These are phyloP conservation scores for Iris macrosiphon DNA, from an alignment of 106 monocot genomes.

Conservation along the genomic window DNA sequence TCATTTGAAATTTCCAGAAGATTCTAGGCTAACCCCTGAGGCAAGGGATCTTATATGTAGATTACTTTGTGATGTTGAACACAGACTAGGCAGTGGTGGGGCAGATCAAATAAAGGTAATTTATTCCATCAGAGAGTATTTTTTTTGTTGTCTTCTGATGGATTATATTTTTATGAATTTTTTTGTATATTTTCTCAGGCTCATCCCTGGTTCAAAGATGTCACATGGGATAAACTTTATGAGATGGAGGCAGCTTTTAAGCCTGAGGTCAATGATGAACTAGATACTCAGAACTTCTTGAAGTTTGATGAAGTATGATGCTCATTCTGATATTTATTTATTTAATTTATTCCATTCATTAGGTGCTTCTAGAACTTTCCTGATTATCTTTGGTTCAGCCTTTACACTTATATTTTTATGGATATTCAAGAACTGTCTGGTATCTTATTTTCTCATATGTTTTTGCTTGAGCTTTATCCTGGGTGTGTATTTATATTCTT, in stretches of 20 bases:
- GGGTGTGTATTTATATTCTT: no score
- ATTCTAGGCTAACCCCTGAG: constrained; percentile 52
- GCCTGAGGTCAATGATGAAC: constrained; percentile 82
- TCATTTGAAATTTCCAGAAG: constrained; percentile 88
- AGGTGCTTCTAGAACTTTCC: constrained; percentile 49
- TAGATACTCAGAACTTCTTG: constrained; percentile 92
- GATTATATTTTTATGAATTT: constrained; percentile 5
- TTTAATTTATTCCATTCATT: not conserved
- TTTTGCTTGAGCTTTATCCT: no score
- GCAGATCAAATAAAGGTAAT: constrained; percentile 87
- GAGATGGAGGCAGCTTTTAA: constrained; percentile 95
- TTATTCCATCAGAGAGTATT: not conserved
- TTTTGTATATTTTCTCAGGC: constrained; percentile 45
- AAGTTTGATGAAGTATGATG: constrained; percentile 91
- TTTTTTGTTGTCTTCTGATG: not conserved
- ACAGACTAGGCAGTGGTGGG: constrained; percentile 76
- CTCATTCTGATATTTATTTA: not conserved
- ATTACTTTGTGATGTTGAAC: constrained; percentile 93
- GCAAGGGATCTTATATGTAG: constrained; percentile 92
- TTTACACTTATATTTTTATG: no score
- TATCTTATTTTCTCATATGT: not conserved
- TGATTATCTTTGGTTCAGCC: no score
- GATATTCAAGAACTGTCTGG: not conserved
- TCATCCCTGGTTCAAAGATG: constrained; percentile 91
- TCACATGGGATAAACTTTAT: constrained; percentile 94